Percentiles rank a stretch among this genome's conserved stretches.
Evolutionary conservation across 1,284 basidiomycete genomes (phyloP).

Genomic region (Apiotrichum gracile): DNA sequence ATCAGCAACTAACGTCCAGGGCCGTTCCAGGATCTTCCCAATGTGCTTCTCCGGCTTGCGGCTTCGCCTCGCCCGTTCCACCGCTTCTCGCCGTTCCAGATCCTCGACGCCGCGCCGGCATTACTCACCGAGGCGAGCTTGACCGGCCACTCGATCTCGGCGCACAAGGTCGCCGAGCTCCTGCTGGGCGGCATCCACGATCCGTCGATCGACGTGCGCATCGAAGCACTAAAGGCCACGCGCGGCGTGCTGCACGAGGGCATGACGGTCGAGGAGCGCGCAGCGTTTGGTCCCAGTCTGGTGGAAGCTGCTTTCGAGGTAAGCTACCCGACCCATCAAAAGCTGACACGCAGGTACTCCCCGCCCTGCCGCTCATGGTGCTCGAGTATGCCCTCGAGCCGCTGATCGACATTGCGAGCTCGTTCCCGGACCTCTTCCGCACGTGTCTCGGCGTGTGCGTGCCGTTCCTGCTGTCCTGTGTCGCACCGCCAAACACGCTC

Average conservation of each 20-base stretch:
- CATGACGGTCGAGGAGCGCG: slow-evolving; percentile 26
- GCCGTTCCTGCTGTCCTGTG: slow-evolving; percentile 53
- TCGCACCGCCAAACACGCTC: slow-evolving; percentile 26
- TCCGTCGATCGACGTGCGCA: slow-evolving; percentile 32
- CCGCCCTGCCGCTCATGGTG: slow-evolving; percentile 20
- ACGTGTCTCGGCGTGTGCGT: slow-evolving; percentile 60
- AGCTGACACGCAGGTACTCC: slow-evolving; percentile 9
- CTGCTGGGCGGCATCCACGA: slow-evolving; percentile 36
- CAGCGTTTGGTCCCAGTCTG: slow-evolving; percentile 23
- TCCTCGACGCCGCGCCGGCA: slow-evolving; percentile 31
- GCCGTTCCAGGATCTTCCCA: slow-evolving; percentile 28
- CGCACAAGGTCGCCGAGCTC: slow-evolving; percentile 30
- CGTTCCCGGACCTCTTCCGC: slow-evolving; percentile 60
- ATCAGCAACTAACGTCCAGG: slow-evolving; percentile 18
- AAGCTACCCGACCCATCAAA: neutral
- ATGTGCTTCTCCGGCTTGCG: slow-evolving; percentile 33
- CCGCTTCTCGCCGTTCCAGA: slow-evolving; percentile 40
- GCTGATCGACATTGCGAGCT: slow-evolving; percentile 63
- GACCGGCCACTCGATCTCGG: slow-evolving; percentile 21
- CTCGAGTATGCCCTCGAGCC: slow-evolving; percentile 52
- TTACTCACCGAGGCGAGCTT: slow-evolving; percentile 28
- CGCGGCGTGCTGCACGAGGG: slow-evolving; percentile 30
- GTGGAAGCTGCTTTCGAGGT: slow-evolving; percentile 30
- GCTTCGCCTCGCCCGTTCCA: slow-evolving; percentile 32
- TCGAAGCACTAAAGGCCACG: slow-evolving; percentile 40